Evolutionary conservation across 148 eudicot species (phyloP), one percentile per base, ranked within the genome.

Genomic region (Spergularia bocconei): DNA sequence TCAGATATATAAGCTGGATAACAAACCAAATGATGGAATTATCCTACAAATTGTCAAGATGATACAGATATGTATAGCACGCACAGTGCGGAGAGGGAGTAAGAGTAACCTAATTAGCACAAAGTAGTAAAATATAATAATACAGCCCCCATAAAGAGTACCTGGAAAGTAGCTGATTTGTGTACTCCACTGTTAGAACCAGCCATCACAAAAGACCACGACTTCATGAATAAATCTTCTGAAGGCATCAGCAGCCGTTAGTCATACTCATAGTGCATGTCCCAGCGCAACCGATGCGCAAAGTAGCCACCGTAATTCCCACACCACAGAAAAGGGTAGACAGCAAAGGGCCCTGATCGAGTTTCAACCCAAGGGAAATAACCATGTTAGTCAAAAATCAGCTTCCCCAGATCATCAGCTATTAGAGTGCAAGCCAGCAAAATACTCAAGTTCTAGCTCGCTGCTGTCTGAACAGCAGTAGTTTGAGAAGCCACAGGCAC

Each of bases 51-150:
- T 50, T 54, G 75, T 72, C 16, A 20, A 73, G 74, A 77, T 67
- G 71, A 73, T 81, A 81, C 77, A 81, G 70, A 81, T 71, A 76
- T 81, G 74, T 77, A 81, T 80, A 72, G 36, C 75, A 76, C 76
- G 71, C 48, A 64, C 77, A 77, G 56, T 76, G 20, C 38, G 33
- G 5, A 57, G 48, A 75, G 61, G 77, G 70, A 67, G 74, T 66
- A 61, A 67, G 21, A 14, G 56, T 69, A 69, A 53, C 57, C 57
- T 47, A 72, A 67, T 33, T 72, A 81, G 72, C 69, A 71, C 71
- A 64, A 71, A 70, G 39, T 54, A 75, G 64, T 23, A 17, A 76
- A 50, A 62, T 16, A 53, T 23, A 51, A 70, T 62, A 67, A 58
- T 48, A 76, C 79, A 70, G 44, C 77, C 77, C 70, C 68, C 33